Conservation (phyloP, 352 stramenopile species). For the Globisporangium cylindrosporum region DNA sequence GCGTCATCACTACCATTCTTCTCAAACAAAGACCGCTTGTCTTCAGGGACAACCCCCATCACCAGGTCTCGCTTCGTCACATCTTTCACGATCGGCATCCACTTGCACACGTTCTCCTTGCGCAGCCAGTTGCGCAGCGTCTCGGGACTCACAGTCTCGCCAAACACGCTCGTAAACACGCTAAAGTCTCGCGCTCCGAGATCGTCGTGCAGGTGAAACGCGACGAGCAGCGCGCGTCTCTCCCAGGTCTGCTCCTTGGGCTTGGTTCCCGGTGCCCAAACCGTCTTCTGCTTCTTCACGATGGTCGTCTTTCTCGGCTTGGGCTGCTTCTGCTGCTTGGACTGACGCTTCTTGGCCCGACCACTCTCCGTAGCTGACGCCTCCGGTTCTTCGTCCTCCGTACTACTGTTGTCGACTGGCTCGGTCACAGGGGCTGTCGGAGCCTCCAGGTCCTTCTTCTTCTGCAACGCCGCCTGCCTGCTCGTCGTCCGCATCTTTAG, state of each 20-base stretch:
- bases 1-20: too few relatives aligned
- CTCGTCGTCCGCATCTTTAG: not conserved
- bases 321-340: not conserved
- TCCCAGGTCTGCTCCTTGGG: not conserved
- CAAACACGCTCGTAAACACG: not conserved
- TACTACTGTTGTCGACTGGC: not conserved
- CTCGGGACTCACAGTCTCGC: not conserved
- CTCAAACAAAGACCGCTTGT: too few relatives aligned
- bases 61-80: too few relatives aligned
- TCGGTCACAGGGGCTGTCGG: not conserved
- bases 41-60: too few relatives aligned
- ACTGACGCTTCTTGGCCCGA: not conserved
- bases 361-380: not conserved
- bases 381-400: not conserved
- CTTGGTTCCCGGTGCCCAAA: not conserved
- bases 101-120: not conserved
- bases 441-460: not conserved
- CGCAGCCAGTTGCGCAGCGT: not conserved
- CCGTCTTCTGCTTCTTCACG: not conserved
- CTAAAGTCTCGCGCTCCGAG: not conserved
- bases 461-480: not conserved
- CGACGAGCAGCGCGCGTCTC: not conserved
- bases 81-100: not conserved
- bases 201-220: not conserved
- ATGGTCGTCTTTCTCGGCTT: not conserved